Percentiles rank a stretch among this genome's conserved stretches.
Conservation (phyloP, 2,329 filamentous ascomycete species). For the Cercospora beticola region DNA sequence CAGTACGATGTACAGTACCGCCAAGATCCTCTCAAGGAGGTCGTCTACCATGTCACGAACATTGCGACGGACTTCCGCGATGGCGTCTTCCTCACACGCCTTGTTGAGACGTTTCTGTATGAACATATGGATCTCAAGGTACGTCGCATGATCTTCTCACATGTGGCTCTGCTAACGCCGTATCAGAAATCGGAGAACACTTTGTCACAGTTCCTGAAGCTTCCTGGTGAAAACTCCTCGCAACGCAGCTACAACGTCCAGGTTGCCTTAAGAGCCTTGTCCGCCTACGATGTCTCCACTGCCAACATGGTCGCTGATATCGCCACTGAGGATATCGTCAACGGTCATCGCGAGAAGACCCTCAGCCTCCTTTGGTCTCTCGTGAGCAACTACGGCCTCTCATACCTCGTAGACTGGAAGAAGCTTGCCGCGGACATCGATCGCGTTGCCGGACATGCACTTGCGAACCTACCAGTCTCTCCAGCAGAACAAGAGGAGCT, state of each 20-base stretch:
- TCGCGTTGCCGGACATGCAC: neutral
- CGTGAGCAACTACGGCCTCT: conserved; percentile 57
- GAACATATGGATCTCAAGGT: neutral
- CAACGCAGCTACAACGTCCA: conserved; percentile 62
- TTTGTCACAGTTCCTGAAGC: conserved; percentile 58
- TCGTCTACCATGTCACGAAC: conserved; percentile 58
- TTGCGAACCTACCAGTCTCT: neutral
- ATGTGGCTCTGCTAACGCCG: neutral
- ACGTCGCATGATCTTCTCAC: neutral
- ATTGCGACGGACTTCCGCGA: conserved; percentile 63
- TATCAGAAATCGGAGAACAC: conserved; percentile 36
- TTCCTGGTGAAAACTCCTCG: conserved; percentile 55
- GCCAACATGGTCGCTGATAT: conserved; percentile 46
- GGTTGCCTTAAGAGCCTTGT: conserved; percentile 56
- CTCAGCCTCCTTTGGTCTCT: conserved; percentile 61
- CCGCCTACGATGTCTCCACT: conserved; percentile 43
- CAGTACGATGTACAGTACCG: conserved; percentile 56
- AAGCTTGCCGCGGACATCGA: conserved; percentile 52
- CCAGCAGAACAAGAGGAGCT: conserved; percentile 35
- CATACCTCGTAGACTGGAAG: conserved; percentile 55
- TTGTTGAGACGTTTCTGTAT: conserved; percentile 58
- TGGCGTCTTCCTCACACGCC: conserved; percentile 58
- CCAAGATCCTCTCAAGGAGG: conserved; percentile 60
- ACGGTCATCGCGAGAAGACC: conserved; percentile 65
- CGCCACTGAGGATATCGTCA: conserved; percentile 59